phyloP scores from a whole-genome alignment of 768 basidiomycete genomes.

The Amanita pseudoporphyria region DNA sequence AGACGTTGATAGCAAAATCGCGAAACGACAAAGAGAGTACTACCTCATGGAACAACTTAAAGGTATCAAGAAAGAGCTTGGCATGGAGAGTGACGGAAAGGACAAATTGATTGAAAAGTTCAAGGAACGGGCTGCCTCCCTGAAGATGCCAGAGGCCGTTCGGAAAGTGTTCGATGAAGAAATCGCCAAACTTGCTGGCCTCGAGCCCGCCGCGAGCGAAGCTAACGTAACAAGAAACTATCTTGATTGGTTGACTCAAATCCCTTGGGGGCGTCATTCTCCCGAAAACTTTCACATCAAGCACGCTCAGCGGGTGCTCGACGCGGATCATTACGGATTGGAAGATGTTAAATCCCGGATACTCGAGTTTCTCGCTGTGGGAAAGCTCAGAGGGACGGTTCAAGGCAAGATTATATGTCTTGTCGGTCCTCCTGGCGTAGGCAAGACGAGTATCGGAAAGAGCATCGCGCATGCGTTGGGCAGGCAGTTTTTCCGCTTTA shows the following conservation, averaged over 20 bases:
- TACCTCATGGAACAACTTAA: conserved; percentile 96
- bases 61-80: conserved; percentile 92
- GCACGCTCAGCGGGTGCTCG: conserved; percentile 75
- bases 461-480: conserved; percentile 87
- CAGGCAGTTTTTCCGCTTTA: conserved; percentile 93
- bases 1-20: conserved; percentile 92
- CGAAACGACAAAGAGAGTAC: conserved; percentile 89
- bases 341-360: conserved; percentile 91
- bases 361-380: conserved; percentile 92
- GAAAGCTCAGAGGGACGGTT: conserved; percentile 88
- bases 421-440: conserved; percentile 95
- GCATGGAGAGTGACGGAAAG: conserved; percentile 93
- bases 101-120: conserved; percentile 92
- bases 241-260: conserved; percentile 88
- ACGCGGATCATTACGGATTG: conserved; percentile 92
- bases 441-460: conserved; percentile 95
- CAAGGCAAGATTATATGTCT: conserved; percentile 97
- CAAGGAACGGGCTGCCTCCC: conserved; percentile 66
- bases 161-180: conserved; percentile 97
- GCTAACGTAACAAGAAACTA: conserved; percentile 94
- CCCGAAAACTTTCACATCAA: conserved; percentile 85
- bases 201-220: conserved; percentile 88
- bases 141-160: conserved; percentile 87
- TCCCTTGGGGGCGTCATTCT: conserved; percentile 96
- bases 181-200: conserved; percentile 75